Evolutionary conservation across 164 flowering plant genomes (phyloP).

Genomic region (Macadamia tetraphylla): DNA sequence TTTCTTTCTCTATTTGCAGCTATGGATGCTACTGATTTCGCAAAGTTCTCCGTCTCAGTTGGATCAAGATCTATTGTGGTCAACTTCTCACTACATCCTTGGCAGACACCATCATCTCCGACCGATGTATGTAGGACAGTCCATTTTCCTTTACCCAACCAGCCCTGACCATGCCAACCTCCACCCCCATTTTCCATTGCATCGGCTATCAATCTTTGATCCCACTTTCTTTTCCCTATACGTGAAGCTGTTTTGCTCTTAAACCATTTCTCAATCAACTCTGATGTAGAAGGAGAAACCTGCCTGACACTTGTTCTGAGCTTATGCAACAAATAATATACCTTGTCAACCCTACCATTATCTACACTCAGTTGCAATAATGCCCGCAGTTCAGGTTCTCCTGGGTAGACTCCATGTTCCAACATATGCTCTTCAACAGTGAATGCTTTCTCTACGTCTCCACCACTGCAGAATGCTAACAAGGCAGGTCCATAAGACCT

Average conservation of each 20-base stretch:
- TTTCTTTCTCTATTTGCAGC: constrained; percentile 58
- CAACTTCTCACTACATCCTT: constrained; percentile 65
- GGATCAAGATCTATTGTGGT: constrained; percentile 77
- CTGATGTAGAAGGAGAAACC: constrained; percentile 62
- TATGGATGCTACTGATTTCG: constrained; percentile 71
- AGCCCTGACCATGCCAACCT: constrained; percentile 95
- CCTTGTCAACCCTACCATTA: constrained; percentile 55
- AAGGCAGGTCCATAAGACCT: constrained; percentile 85
- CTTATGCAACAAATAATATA: constrained; percentile 75
- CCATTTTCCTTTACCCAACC: constrained; percentile 88
- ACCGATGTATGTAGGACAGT: constrained; percentile 32
- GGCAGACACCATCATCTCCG: constrained; percentile 62
- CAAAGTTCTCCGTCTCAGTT: constrained; percentile 68
- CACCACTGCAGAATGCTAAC: constrained; percentile 51
- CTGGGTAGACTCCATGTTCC: constrained; percentile 63
- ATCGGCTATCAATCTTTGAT: constrained; percentile 29
- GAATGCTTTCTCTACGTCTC: constrained; percentile 65
- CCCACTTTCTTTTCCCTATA: constrained; percentile 69
- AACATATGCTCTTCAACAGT: constrained; percentile 71
- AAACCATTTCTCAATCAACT: constrained; percentile 67
- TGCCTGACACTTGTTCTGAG: constrained; percentile 60
- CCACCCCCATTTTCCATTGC: constrained; percentile 73
- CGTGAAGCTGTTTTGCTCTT: constrained; percentile 47
- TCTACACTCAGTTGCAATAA: constrained; percentile 52
- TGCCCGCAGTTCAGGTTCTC: constrained; percentile 77